Conservation (phyloP, 805 yeast species). For the Ogataea pignaliae region DNA sequence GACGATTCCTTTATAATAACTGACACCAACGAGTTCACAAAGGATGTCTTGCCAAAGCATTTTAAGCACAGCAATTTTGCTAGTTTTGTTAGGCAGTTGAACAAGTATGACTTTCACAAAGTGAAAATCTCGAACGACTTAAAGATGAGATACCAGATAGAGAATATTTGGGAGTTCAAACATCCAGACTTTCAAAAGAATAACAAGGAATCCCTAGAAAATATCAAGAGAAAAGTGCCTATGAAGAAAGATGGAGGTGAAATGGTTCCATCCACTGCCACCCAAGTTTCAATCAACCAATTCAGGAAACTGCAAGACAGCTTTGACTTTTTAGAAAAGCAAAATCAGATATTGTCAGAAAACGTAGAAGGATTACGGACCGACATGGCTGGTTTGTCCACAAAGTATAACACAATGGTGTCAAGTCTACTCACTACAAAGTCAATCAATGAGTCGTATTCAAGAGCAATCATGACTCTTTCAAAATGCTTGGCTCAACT, state of each 20-base stretch:
- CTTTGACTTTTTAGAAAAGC: constrained; percentile 27
- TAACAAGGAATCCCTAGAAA: constrained; percentile 75
- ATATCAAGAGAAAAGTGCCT: constrained; percentile 81
- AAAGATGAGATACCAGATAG: constrained; percentile 67
- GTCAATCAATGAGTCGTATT: constrained; percentile 51
- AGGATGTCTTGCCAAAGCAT: constrained; percentile 82
- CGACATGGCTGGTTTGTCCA: constrained; percentile 40
- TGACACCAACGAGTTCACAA: constrained; percentile 88
- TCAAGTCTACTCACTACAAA: constrained; percentile 57
- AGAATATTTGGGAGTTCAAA: constrained; percentile 75
- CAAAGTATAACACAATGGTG: constrained; percentile 60
- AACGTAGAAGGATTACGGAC: constrained; percentile 31
- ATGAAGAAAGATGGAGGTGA: constrained; percentile 27
- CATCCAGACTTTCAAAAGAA: constrained; percentile 83
- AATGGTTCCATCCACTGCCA: constrained; percentile 3
- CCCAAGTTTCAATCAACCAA: constrained; percentile 20
- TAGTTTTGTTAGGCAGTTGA: constrained; percentile 88
- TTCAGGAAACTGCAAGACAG: constrained; percentile 24
- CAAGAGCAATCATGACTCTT: constrained; percentile 46
- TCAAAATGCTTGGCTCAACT: constrained; percentile 46
- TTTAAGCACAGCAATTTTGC: constrained; percentile 96
- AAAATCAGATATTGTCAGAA: constrained; percentile 23
- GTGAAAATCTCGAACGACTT: constrained; percentile 68
- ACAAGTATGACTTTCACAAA: constrained; percentile 96
- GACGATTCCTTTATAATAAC: constrained; percentile 87